Conservation (phyloP, 306 rosid genomes). For the Ormosia emarginata region DNA sequence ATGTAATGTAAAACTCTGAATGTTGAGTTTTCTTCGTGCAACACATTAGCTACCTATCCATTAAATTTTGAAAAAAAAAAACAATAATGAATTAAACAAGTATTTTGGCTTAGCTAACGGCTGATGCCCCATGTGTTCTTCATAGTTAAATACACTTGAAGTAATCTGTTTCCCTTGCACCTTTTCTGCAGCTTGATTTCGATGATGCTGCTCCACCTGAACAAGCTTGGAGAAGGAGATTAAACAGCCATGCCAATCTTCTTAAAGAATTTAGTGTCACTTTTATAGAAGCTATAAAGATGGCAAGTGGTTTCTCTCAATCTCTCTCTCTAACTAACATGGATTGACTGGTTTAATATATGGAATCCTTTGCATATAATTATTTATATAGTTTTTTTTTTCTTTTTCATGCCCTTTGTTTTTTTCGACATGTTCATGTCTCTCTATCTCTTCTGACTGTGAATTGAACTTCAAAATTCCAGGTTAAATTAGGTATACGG, state of each 20-base stretch:
- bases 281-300: constrained; percentile 86
- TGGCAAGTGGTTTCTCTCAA: constrained; percentile 55
- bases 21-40: neutral
- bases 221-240: constrained; percentile 97
- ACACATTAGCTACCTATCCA: neutral
- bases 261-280: constrained; percentile 93
- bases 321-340: neutral
- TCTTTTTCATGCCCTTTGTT: neutral
- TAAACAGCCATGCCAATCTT: constrained; percentile 87
- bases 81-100: neutral
- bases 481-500: constrained; percentile 90
- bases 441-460: constrained; percentile 10
- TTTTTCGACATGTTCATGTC: neutral
- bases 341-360: constrained; percentile 15
- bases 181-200: constrained; percentile 66
- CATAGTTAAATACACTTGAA: neutral
- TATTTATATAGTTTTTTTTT: neutral
- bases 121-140: neutral
- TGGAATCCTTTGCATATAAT: neutral
- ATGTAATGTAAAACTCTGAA: neutral
- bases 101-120: neutral
- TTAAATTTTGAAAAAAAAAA: neutral
- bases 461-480: constrained; percentile 23
- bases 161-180: constrained; percentile 14
- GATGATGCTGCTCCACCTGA: constrained; percentile 97